A percentile compares a stretch with the other conserved stretches of the same genome.
Conservation (phyloP, 352 stramenopile species). For the Peronospora belbahrii region DNA sequence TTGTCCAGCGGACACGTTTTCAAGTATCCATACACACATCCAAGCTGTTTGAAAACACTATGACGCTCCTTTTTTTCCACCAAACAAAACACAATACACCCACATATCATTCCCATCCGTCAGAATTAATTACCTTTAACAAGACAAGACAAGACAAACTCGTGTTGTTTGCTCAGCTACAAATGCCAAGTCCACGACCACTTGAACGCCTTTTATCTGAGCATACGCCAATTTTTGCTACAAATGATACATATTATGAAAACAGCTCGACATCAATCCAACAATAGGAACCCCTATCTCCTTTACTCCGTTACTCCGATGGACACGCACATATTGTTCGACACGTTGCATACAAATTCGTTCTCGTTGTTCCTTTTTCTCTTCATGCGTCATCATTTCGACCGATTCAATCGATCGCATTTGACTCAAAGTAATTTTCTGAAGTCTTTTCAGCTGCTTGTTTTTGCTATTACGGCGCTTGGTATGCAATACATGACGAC, state of each 20-base stretch:
- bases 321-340: conserved; percentile 64
- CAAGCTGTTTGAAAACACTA: conserved; percentile 78
- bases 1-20: conserved; percentile 56
- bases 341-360: conserved; percentile 62
- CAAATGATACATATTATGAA: not conserved
- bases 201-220: conserved; percentile 30
- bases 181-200: conserved; percentile 69
- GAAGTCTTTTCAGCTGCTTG: conserved; percentile 13
- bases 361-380: conserved; percentile 44
- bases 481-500: conserved; percentile 10
- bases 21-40: conserved; percentile 67
- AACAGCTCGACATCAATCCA: too few relatives aligned
- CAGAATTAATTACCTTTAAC: too few relatives aligned
- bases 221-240: conserved; percentile 70
- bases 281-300: not conserved
- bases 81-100: not conserved
- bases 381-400: conserved; percentile 33
- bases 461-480: conserved; percentile 33
- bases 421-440: conserved; percentile 18
- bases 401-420: not conserved
- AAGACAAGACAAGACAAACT: conserved; percentile 16
- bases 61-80: conserved; percentile 45
- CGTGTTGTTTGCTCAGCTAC: conserved; percentile 33
- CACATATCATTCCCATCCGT: too few relatives aligned
- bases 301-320: too few relatives aligned